Conservation (phyloP, 2,329 filamentous ascomycete species). For the Microsporum canis region DNA sequence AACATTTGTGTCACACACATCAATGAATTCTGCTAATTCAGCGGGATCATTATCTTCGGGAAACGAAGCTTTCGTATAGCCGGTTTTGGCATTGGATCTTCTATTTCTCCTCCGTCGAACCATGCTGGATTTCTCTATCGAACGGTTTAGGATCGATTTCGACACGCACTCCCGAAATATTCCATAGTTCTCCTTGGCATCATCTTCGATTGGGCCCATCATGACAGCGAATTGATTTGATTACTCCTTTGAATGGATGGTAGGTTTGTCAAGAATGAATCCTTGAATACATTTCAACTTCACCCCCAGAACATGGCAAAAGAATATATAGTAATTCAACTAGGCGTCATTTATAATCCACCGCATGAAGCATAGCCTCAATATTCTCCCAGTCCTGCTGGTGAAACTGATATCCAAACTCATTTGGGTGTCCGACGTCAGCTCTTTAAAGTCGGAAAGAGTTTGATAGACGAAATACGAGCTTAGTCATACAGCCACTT, state of each 20-base stretch:
- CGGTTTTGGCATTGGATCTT: conserved; percentile 12
- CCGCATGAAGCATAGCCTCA: neutral
- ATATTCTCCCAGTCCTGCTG: neutral
- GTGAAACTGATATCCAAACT: conserved; percentile 15
- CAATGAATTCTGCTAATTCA: conserved; percentile 67
- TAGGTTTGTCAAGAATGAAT: neutral
- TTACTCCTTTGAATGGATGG: no score
- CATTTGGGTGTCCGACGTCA: neutral
- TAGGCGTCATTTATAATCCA: neutral
- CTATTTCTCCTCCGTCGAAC: conserved; percentile 22
- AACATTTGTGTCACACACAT: conserved; percentile 35
- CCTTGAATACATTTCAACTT: neutral
- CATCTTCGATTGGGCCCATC: neutral
- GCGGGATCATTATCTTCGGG: conserved; percentile 40
- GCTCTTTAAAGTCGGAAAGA: neutral
- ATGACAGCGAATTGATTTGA: neutral
- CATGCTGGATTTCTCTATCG: conserved; percentile 38
- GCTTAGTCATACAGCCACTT: neutral
- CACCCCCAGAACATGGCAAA: neutral
- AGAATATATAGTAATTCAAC: neutral
- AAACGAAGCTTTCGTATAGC: conserved; percentile 8
- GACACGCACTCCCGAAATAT: conserved; percentile 66
- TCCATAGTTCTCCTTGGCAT: conserved; percentile 43
- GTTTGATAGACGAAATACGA: conserved; percentile 1
- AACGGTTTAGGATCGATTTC: conserved; percentile 53